These are phyloP conservation scores for Lepiota brunneoincarnata DNA, from an alignment of 768 basidiomycete species.

Conservation along the genomic window DNA sequence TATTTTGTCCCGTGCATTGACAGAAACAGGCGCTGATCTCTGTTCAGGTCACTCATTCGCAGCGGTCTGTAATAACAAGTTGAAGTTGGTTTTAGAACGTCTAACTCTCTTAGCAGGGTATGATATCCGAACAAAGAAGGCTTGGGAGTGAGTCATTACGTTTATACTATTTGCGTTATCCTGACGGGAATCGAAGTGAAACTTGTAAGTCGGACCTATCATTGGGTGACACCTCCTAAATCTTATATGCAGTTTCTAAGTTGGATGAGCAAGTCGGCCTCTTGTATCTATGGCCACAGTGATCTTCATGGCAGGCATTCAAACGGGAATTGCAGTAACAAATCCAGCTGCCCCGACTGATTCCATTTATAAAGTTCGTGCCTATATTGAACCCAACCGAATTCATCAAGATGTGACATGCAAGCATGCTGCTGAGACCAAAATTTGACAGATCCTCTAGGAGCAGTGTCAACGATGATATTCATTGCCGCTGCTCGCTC, in stretches of 20 bases:
- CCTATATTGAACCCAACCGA: too few species aligned
- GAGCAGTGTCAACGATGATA: too few species aligned
- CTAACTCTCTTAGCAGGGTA: conserved; percentile 52
- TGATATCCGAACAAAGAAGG: conserved; percentile 70
- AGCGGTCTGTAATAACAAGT: conserved; percentile 43
- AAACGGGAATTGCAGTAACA: too few species aligned
- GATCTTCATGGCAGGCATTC: conserved; percentile 83
- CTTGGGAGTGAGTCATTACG: conserved; percentile 59
- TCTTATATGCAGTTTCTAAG: conserved; percentile 43
- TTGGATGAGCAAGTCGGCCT: conserved; percentile 73
- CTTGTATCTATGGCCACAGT: too few species aligned
- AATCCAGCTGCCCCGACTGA: too few species aligned
- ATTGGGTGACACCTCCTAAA: neutral
- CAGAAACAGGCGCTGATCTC: neutral
- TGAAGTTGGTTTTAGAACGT: neutral
- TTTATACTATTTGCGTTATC: neutral
- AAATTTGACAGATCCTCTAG: too few species aligned
- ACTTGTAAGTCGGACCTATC: neutral
- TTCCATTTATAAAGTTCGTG: too few species aligned
- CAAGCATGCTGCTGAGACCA: too few species aligned
- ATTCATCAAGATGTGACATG: too few species aligned
- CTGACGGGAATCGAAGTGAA: neutral
- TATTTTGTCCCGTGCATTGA: neutral
- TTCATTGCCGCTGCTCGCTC: too few species aligned
- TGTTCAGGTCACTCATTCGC: conserved; percentile 71